Conservation (phyloP, 495 filamentous ascomycete species). For the Trichoderma asperelloides region DNA sequence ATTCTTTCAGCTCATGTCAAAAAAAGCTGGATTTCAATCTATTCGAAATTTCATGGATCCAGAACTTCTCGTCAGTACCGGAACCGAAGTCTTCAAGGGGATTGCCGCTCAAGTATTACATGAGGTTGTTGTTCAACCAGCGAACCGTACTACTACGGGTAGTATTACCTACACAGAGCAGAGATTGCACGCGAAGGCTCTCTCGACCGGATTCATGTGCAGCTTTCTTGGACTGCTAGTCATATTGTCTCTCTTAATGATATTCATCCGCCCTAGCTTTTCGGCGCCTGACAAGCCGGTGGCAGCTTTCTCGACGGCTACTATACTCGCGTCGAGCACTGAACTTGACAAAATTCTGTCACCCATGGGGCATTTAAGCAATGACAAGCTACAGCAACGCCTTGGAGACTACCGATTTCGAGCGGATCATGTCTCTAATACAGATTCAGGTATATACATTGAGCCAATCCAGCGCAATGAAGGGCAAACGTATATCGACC, state of each 20-base stretch:
- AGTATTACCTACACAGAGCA: conserved; percentile 11
- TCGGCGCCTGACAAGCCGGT: conserved; percentile 12
- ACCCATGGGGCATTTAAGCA: conserved; percentile 6
- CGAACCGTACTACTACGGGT: conserved; percentile 9
- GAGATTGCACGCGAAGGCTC: conserved; percentile 10
- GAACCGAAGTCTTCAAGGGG: conserved; percentile 11
- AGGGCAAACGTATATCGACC: background rate
- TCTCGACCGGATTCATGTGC: conserved; percentile 14
- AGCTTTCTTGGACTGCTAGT: conserved; percentile 12
- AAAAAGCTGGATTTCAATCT: conserved; percentile 10
- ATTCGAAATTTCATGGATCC: conserved; percentile 15
- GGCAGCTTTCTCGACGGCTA: conserved; percentile 11
- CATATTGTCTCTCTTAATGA: conserved; percentile 1
- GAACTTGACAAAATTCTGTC: conserved; percentile 4
- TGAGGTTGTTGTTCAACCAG: conserved; percentile 9
- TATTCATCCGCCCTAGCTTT: conserved; percentile 11
- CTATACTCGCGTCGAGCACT: conserved; percentile 12
- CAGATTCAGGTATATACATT: background rate
- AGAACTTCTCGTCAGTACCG: conserved; percentile 8
- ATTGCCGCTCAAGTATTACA: conserved; percentile 12
- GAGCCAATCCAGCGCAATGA: conserved; percentile 9
- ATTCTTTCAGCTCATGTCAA: conserved; percentile 14
- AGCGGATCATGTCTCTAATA: background rate
- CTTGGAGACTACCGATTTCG: conserved; percentile 10
- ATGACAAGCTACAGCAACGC: background rate